phyloP scores from a whole-genome alignment of 2,329 filamentous ascomycete genomes.

The Aureobasidium lini region DNA sequence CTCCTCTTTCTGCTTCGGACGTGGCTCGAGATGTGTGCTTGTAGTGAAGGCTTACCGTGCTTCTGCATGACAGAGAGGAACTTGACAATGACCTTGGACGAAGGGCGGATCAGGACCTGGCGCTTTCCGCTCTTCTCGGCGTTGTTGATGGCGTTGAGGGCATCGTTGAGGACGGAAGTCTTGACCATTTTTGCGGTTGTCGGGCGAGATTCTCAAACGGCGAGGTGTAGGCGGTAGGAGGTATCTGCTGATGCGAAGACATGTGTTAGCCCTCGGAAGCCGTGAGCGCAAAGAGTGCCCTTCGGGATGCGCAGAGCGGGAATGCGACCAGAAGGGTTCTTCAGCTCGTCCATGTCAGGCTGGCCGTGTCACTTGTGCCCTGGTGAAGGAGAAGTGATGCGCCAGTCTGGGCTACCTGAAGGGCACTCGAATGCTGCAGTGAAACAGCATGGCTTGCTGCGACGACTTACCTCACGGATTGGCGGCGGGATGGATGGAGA shows the following conservation, averaged over 20 bases:
- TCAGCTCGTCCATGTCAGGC: constrained; percentile 52
- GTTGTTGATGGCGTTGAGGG: constrained; percentile 84
- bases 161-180: constrained; percentile 99
- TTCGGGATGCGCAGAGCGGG: constrained; percentile 27
- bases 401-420: constrained; percentile 44
- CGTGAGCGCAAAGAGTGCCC: constrained; percentile 64
- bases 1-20: constrained; percentile 10
- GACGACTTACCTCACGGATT: constrained; percentile 29
- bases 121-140: constrained; percentile 99
- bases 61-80: constrained; percentile 99
- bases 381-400: constrained; percentile 30
- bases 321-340: constrained; percentile 48
- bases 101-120: constrained; percentile 95
- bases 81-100: constrained; percentile 99
- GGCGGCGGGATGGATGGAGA: constrained; percentile 12
- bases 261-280: constrained; percentile 57
- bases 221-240: constrained; percentile 45
- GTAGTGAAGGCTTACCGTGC: constrained; percentile 65
- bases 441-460: not conserved
- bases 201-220: constrained; percentile 73
- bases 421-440: constrained; percentile 33
- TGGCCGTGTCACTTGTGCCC: constrained; percentile 37
- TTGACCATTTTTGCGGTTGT: constrained; percentile 85
- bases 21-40: constrained; percentile 25
- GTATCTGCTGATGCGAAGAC: constrained; percentile 42